Percentiles rank a stretch among this genome's conserved stretches.
phyloP scores from a whole-genome alignment of 2,329 filamentous ascomycete species.

The Sclerotinia nivalis region DNA sequence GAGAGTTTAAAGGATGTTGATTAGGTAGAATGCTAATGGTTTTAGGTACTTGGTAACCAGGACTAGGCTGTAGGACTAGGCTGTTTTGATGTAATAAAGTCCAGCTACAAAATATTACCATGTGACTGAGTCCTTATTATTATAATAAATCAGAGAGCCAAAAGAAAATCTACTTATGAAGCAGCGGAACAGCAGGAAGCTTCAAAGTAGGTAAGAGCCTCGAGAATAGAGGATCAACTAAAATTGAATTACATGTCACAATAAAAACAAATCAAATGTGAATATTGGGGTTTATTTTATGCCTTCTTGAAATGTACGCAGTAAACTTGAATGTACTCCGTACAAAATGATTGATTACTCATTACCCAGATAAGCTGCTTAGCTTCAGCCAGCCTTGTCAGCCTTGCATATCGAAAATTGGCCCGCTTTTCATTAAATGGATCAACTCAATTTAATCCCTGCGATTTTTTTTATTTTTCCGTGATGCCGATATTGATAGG shows the following conservation, averaged over 20 bases:
- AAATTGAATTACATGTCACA: too few relatives aligned
- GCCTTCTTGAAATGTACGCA: too few relatives aligned
- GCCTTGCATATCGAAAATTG: background rate
- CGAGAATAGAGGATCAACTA: background rate
- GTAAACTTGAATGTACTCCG: too few relatives aligned
- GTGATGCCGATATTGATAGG: constrained; percentile 13
- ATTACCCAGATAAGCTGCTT: too few relatives aligned
- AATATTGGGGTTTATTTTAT: too few relatives aligned
- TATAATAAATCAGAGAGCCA: background rate
- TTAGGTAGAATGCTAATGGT: constrained; percentile 8
- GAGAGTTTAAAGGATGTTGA: background rate
- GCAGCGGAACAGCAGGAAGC: background rate
- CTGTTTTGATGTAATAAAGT: background rate
- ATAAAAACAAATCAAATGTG: too few relatives aligned
- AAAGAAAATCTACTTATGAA: background rate
- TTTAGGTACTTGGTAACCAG: background rate
- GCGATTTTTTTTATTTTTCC: constrained; percentile 13
- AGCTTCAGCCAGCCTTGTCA: background rate
- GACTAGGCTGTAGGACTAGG: background rate
- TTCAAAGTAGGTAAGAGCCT: background rate
- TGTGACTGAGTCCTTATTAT: background rate
- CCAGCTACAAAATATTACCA: background rate
- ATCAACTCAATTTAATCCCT: background rate
- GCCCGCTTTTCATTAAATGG: background rate
- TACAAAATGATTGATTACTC: too few relatives aligned